Conservation (phyloP, 1,284 basidiomycete species). For the Leccinum holopus region DNA sequence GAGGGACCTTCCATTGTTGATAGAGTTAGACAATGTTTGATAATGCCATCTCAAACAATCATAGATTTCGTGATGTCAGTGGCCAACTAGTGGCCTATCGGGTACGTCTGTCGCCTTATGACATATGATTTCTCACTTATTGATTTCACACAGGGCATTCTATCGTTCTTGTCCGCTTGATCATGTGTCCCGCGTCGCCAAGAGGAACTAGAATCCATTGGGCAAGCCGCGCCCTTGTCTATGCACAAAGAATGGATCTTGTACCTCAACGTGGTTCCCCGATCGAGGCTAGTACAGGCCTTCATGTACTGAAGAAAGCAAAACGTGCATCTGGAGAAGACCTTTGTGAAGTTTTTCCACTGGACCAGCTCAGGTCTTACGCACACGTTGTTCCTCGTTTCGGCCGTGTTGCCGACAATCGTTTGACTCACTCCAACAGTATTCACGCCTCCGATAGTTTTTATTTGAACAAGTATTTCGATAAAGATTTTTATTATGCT, state of each 20-base stretch:
- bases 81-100: background rate
- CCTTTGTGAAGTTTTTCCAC: too few relatives aligned
- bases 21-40: background rate
- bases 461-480: too few relatives aligned
- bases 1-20: background rate
- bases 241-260: conserved; percentile 2
- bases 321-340: too few relatives aligned
- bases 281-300: too few relatives aligned
- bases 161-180: background rate
- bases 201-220: background rate
- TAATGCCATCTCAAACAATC: background rate
- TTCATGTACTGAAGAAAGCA: too few relatives aligned
- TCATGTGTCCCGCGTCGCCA: conserved; percentile 4
- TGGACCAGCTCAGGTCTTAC: too few relatives aligned
- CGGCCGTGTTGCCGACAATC: too few relatives aligned
- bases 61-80: background rate
- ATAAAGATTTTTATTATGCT: too few relatives aligned
- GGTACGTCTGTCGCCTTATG: background rate
- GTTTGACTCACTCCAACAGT: too few relatives aligned
- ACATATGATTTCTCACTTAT: background rate
- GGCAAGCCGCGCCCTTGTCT: conserved; percentile 1
- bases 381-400: too few relatives aligned
- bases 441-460: too few relatives aligned
- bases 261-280: background rate
- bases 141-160: background rate